Evolutionary conservation across 305 asterid species (phyloP), one percentile per base, ranked within the genome.

Genomic region (Rubia balearica): DNA sequence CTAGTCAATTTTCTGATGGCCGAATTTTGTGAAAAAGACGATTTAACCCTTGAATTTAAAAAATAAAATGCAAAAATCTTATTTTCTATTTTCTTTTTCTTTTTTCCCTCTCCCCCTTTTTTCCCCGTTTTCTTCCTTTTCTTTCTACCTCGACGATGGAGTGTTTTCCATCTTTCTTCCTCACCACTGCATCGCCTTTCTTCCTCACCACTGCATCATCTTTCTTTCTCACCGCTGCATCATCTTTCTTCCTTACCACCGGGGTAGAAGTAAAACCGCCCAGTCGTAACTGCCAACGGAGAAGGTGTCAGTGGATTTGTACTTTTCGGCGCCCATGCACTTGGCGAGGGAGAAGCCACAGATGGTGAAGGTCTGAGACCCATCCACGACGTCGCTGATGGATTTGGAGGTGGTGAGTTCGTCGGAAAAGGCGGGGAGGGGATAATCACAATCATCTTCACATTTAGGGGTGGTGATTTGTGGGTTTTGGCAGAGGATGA

Each of bases 331-430:
- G 27, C 97, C 98, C 87, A 90, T 89, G 16, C 96, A 96, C 81
- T 93, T 93, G 33, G 97, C 96, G 74, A 93, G 73, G 2, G 98
- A 93, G 87, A 89, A 93, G 2, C 98, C 98, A 46, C 85, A 81
- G 75, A 92, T 85, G 77, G 91, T 90, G 87, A 92, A 90, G 67
- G 83, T 78, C 85, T 92, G 98, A 48, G 96, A 87, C 74, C 97
- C 98, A 85, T 92, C 87, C 73, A 92, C 87, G 67, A 96, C 90
- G 76, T 90, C 96, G 89, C 81, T 87, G 41, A 92, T 68, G 45
- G 98, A 92, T 71, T 83, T 88, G 17, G 97, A 91, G 73, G 85
- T 82, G 12, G 95, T 82, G 56, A 80, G 84, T 70, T 74, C 70
- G 76, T 75, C 63, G 73, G 36, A 69, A 70, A 36, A 38, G 68